Conservation (phyloP, 306 rosid genomes). For the Inga leiocalycina region DNA sequence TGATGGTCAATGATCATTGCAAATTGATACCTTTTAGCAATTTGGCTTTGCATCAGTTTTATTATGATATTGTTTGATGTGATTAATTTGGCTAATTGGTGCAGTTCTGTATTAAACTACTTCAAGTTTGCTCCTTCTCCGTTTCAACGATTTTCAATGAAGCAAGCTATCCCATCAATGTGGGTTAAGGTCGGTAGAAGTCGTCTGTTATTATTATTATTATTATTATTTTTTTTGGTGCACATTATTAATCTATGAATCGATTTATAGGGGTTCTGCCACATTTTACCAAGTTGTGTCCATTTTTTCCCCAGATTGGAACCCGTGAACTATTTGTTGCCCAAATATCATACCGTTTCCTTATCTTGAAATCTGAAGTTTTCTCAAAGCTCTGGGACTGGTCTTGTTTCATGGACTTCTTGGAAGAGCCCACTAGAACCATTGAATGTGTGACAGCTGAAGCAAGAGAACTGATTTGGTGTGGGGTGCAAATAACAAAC, state of each 20-base stretch:
- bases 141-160: slow-evolving; percentile 59
- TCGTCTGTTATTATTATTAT: not conserved
- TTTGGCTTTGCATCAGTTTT: not conserved
- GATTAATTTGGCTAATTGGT: slow-evolving; percentile 25
- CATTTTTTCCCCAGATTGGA: slow-evolving; percentile 39
- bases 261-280: not conserved
- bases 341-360: slow-evolving; percentile 74
- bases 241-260: not conserved
- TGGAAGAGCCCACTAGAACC: slow-evolving; percentile 36
- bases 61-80: slow-evolving; percentile 20
- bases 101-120: slow-evolving; percentile 74
- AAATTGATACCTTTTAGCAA: not conserved
- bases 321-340: slow-evolving; percentile 43
- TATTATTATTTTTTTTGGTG: not conserved
- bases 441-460: not conserved
- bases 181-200: slow-evolving; percentile 46
- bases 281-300: slow-evolving; percentile 16
- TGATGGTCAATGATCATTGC: slow-evolving; percentile 1
- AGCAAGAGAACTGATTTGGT: slow-evolving; percentile 67
- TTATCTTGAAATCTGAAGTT: slow-evolving; percentile 52
- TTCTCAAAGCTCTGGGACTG: slow-evolving; percentile 79
- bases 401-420: slow-evolving; percentile 67
- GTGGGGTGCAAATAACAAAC: slow-evolving; percentile 54
- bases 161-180: slow-evolving; percentile 19
- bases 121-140: slow-evolving; percentile 85